Evolutionary conservation across 371 early-diverging fungal genomes (phyloP).

Genomic region (Nematocida sp.): DNA sequence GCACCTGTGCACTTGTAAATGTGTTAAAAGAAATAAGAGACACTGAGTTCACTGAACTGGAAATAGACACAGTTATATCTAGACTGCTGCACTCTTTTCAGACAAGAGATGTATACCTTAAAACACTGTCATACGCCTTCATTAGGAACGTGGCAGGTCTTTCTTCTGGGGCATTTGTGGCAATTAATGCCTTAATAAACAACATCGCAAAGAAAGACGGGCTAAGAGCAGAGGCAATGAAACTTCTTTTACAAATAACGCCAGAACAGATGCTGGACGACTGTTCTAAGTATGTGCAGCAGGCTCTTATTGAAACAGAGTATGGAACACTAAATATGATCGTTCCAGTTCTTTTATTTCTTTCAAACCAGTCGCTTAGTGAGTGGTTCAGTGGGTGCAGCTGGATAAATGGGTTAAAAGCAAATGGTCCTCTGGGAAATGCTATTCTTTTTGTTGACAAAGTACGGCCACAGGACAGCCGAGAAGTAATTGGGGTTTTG

Average conservation of each 20-base stretch:
- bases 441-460: slow-evolving; percentile 45
- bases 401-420: slow-evolving; percentile 47
- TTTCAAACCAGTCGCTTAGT: slow-evolving; percentile 24
- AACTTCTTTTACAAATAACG: slow-evolving; percentile 63
- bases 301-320: slow-evolving; percentile 51
- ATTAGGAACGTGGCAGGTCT: slow-evolving; percentile 46
- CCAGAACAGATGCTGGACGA: slow-evolving; percentile 67
- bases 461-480: slow-evolving; percentile 37
- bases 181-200: slow-evolving; percentile 64
- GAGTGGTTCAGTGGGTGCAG: slow-evolving; percentile 55
- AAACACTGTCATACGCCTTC: slow-evolving; percentile 56
- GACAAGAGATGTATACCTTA: slow-evolving; percentile 65
- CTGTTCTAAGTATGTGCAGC: slow-evolving; percentile 66
- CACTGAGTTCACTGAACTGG: slow-evolving; percentile 39
- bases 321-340: slow-evolving; percentile 48
- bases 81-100: slow-evolving; percentile 64
- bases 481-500: slow-evolving; percentile 24
- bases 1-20: slow-evolving; percentile 59
- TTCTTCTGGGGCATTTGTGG: slow-evolving; percentile 63
- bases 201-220: slow-evolving; percentile 51
- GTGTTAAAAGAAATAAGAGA: slow-evolving; percentile 59
- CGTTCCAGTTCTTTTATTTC: slow-evolving; percentile 56
- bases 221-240: slow-evolving; percentile 56
- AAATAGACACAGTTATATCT: slow-evolving; percentile 60
- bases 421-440: slow-evolving; percentile 58